Conservation (phyloP, 495 filamentous ascomycete genomes). For the Penicillium angulare region DNA sequence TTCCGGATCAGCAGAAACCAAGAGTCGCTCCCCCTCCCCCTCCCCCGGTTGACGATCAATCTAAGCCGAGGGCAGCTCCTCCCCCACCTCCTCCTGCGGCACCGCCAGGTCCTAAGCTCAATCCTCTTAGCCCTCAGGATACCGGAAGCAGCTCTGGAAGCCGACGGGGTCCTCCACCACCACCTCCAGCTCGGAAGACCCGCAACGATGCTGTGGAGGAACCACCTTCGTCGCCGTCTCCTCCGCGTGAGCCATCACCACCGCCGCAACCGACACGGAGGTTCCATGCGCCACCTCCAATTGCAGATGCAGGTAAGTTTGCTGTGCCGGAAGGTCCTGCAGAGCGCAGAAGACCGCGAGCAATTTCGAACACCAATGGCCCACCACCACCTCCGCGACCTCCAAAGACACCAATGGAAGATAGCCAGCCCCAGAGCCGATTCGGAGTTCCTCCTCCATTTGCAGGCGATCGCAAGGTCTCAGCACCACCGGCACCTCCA, state of each 20-base stretch:
- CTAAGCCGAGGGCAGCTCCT: constrained; percentile 44
- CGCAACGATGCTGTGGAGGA: constrained; percentile 52
- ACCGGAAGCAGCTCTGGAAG: constrained; percentile 62
- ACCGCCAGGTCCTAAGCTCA: constrained; percentile 48
- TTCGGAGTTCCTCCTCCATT: constrained; percentile 86
- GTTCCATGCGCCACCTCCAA: constrained; percentile 80
- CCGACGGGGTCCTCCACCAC: constrained; percentile 75
- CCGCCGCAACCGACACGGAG: constrained; percentile 38
- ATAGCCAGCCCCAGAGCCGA: constrained; percentile 51
- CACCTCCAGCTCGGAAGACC: constrained; percentile 73
- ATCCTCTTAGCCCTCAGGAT: constrained; percentile 63
- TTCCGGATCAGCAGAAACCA: constrained; percentile 43
- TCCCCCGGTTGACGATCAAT: constrained; percentile 35
- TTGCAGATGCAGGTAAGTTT: constrained; percentile 83
- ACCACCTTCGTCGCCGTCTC: constrained; percentile 47
- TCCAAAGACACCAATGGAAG: constrained; percentile 81
- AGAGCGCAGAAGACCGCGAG: constrained; percentile 54
- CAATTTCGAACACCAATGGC: constrained; percentile 53
- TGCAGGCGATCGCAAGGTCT: constrained; percentile 60
- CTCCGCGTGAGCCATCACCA: constrained; percentile 54
- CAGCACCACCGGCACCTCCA: constrained; percentile 73
- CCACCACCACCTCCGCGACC: constrained; percentile 81
- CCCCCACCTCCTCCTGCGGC: constrained; percentile 51
- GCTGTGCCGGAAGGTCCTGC: constrained; percentile 55
- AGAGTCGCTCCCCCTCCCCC: constrained; percentile 42